Conservation (phyloP, 768 basidiomycete species). For the Chalciporus piperatus region DNA sequence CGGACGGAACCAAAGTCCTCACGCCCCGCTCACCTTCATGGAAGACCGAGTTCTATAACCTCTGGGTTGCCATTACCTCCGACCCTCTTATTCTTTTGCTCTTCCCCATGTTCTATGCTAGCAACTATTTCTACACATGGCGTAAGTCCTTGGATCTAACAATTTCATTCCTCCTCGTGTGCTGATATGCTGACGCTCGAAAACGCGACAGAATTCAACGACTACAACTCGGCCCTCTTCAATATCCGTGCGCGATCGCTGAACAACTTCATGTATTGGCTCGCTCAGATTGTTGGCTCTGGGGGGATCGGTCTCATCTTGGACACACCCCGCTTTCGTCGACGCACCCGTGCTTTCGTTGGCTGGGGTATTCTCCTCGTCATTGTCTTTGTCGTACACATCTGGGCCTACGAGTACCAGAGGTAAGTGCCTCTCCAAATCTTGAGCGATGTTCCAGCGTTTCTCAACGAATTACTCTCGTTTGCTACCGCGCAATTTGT, state of each 20-base stretch:
- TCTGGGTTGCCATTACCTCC: constrained; percentile 62
- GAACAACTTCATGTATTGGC: constrained; percentile 81
- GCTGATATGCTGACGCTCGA: background rate
- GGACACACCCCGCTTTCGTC: constrained; percentile 50
- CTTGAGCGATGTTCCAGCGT: background rate
- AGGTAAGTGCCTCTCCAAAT: constrained; percentile 38
- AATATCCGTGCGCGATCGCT: constrained; percentile 71
- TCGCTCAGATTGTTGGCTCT: constrained; percentile 73
- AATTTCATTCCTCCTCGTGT: too few species aligned
- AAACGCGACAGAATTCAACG: constrained; percentile 60
- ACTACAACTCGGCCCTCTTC: constrained; percentile 72
- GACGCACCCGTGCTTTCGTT: constrained; percentile 65
- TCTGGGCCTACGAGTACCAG: constrained; percentile 76
- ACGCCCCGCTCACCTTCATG: constrained; percentile 66
- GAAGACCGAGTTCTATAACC: constrained; percentile 66
- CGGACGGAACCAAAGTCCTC: constrained; percentile 67
- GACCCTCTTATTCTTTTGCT: constrained; percentile 71
- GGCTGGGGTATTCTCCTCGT: constrained; percentile 61
- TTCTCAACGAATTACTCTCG: background rate
- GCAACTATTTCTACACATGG: constrained; percentile 84
- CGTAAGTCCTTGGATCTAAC: constrained; percentile 37
- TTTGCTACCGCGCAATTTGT: too few species aligned
- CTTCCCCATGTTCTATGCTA: constrained; percentile 81
- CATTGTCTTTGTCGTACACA: constrained; percentile 65
- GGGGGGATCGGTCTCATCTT: constrained; percentile 64